Percentiles rank a stretch among this genome's conserved stretches.
Evolutionary conservation across 2,329 filamentous ascomycete genomes (phyloP).

Genomic region (Verticillium klebahnii): DNA sequence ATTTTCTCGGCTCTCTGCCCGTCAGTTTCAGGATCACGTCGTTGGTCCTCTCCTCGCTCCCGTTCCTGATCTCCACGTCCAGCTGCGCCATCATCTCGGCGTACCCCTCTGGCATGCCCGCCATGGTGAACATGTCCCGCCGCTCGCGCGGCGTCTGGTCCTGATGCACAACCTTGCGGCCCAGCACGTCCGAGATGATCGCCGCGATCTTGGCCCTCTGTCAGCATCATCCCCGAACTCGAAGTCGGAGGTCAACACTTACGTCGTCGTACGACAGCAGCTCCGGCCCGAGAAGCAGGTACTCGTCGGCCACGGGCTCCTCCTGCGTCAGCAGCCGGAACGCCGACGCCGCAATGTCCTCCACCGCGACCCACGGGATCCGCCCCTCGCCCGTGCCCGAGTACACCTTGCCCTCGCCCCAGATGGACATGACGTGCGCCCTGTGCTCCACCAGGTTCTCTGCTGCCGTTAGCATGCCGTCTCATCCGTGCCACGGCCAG

Average conservation of each 20-base stretch:
- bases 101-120: slow-evolving; percentile 25
- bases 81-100: slow-evolving; percentile 25
- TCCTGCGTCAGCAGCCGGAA: slow-evolving; percentile 31
- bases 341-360: slow-evolving; percentile 42
- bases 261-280: slow-evolving; percentile 29
- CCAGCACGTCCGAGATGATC: slow-evolving; percentile 21
- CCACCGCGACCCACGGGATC: slow-evolving; percentile 40
- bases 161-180: slow-evolving; percentile 27
- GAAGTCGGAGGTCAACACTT: slow-evolving; percentile 1
- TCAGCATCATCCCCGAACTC: slow-evolving; percentile 17
- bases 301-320: slow-evolving; percentile 34
- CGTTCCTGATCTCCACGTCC: slow-evolving; percentile 26
- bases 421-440: slow-evolving; percentile 23
- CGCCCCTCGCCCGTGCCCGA: slow-evolving; percentile 37
- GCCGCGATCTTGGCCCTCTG: slow-evolving; percentile 12
- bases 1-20: slow-evolving; percentile 21
- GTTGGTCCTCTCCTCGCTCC: slow-evolving; percentile 28
- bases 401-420: slow-evolving; percentile 32
- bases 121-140: slow-evolving; percentile 12
- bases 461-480: slow-evolving; percentile 12
- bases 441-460: slow-evolving; percentile 37
- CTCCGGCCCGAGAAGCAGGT: slow-evolving; percentile 29
- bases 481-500: neutral
- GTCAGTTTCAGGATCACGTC: slow-evolving; percentile 27
- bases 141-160: slow-evolving; percentile 24